Evolutionary conservation across 75 land plant species (phyloP), one percentile per base, ranked within the genome.

Genomic region (Picea glauca): DNA sequence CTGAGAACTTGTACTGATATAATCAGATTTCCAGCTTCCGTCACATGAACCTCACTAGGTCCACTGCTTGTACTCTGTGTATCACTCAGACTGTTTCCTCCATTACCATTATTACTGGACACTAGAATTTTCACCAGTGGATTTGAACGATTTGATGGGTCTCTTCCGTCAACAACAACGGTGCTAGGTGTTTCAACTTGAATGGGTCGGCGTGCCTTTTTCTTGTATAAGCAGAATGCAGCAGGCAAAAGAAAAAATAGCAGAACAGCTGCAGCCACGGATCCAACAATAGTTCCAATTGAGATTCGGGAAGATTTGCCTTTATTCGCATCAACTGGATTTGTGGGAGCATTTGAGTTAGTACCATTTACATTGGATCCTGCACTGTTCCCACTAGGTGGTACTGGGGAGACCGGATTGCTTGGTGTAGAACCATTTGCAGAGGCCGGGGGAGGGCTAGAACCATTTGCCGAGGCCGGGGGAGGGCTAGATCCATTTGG

Each of bases 1-100:
- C 94, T 84, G 56, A 98, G 90, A 32, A 95, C 85, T 70, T 93
- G 91, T 12, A 95, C 90, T 17, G 99, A 95, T 72, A 95, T 90
- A 75, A 91, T 80, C 76, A 95, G 77, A 70, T 95, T 98, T 23
- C 96, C 99, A 64, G 89, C 81, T 74, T 96, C 98, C 74, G 88
- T 78, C 21, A 90, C 84, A 83, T 94, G 93, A 60, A 90, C 80
- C 13, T 83, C 85, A 62, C 84, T 78, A 58, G 82, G 78, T n/a
- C 80, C 82, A 80, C 95, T 81, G 81, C 83, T 75, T 57, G 72
- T 67, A 26, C 78, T 67, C n/a, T 60, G 38, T 32, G 66, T 74
- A 40, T 59, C 66, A 56, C 63, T 58, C 43, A 67, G n/a, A 20
- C 81, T 74, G 13, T 89, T 81, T 54, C 63, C 32, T 23, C 81